Evolutionary conservation across 108 stramenopile species (phyloP).

Genomic region (Cyclotella choctawhatcheeana): DNA sequence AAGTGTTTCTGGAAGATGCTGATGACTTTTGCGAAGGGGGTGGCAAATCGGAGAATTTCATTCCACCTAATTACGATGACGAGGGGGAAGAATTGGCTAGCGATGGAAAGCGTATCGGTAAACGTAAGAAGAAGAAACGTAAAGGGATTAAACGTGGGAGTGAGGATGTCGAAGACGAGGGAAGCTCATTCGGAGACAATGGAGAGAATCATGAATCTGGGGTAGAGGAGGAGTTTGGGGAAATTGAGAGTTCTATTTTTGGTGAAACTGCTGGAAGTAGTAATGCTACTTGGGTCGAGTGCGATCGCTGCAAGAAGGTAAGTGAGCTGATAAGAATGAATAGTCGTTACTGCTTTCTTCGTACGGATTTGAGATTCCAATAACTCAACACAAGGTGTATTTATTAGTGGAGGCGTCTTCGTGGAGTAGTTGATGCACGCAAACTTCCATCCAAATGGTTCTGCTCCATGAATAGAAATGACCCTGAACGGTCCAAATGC

Average conservation of each 20-base stretch:
- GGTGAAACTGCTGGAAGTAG: slow-evolving; percentile 80
- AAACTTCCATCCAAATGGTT: slow-evolving; percentile 89
- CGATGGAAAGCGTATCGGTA: slow-evolving; percentile 41
- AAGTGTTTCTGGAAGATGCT: slow-evolving; percentile 47
- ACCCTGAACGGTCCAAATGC: slow-evolving; percentile 84
- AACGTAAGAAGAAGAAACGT: slow-evolving; percentile 48
- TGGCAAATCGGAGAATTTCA: neutral
- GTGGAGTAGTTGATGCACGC: slow-evolving; percentile 86
- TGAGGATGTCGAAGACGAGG: slow-evolving; percentile 24
- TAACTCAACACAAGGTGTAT: neutral
- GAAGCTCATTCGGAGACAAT: slow-evolving; percentile 11
- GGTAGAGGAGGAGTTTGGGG: slow-evolving; percentile 43
- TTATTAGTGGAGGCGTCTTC: slow-evolving; percentile 83
- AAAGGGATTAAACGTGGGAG: slow-evolving; percentile 23
- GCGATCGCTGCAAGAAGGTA: slow-evolving; percentile 91
- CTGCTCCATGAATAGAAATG: slow-evolving; percentile 90
- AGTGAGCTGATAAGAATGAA: slow-evolving; percentile 8
- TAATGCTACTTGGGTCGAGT: slow-evolving; percentile 91
- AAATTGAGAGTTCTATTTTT: slow-evolving; percentile 85
- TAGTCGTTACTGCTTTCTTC: neutral
- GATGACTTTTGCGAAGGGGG: slow-evolving; percentile 39
- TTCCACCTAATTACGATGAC: slow-evolving; percentile 1
- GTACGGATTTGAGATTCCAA: neutral
- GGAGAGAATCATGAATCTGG: neutral
- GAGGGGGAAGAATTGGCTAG: slow-evolving; percentile 30